Evolutionary conservation across 2,329 filamentous ascomycete species (phyloP).

Genomic region (Penicillium glabrum): DNA sequence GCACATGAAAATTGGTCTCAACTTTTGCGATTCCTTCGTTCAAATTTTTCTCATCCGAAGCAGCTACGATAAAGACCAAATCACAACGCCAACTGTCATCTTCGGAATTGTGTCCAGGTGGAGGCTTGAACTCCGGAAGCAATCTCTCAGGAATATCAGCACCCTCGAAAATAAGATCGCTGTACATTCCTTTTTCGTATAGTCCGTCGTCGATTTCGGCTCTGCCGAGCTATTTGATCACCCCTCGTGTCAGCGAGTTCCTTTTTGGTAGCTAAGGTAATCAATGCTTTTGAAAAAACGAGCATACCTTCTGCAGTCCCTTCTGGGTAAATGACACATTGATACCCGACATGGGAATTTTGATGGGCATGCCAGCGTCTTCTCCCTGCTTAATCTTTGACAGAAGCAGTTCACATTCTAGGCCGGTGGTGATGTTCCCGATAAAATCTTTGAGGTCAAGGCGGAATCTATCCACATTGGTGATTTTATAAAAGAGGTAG

Average conservation of each 20-base stretch:
- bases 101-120: slow-evolving; percentile 1
- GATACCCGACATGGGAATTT: slow-evolving; percentile 1
- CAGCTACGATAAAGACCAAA: slow-evolving; percentile 18
- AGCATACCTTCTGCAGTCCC: slow-evolving; percentile 12
- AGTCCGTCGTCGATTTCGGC: slow-evolving; percentile 2
- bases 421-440: slow-evolving; percentile 17
- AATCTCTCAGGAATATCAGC: slow-evolving; percentile 9
- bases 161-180: slow-evolving; percentile 18
- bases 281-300: neutral
- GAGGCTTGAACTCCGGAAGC: slow-evolving; percentile 16
- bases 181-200: slow-evolving; percentile 15
- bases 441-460: neutral
- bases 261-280: neutral
- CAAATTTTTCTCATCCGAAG: slow-evolving; percentile 8
- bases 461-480: slow-evolving; percentile 3
- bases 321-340: slow-evolving; percentile 14
- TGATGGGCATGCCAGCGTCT: neutral
- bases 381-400: neutral
- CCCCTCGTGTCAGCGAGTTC: neutral
- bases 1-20: slow-evolving; percentile 10
- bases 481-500: slow-evolving; percentile 21
- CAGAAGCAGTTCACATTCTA: slow-evolving; percentile 8
- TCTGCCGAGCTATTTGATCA: neutral
- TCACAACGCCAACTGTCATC: slow-evolving; percentile 13
- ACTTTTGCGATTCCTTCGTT: slow-evolving; percentile 8